Evolutionary conservation across 257 asterid species (phyloP), one percentile per base, ranked within the genome.

Genomic region (Craterostigma plantagineum): DNA sequence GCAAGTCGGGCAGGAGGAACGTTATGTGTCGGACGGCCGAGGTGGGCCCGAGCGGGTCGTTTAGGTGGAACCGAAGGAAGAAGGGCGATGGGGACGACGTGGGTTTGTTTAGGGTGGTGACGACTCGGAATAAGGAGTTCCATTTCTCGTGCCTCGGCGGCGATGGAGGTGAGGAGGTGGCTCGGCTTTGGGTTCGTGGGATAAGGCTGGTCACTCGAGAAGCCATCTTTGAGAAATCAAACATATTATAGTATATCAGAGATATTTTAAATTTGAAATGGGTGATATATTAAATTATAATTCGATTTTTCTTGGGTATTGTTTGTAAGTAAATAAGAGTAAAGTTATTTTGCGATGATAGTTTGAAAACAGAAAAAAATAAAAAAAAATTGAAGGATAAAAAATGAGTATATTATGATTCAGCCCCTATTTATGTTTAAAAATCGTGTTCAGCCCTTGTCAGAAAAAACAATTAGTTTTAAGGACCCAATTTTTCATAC

Each of bases 121-220:
- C 92, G 3, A 63, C 69, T 1, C 67, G 68, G 69, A 70, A 70
- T 40, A 62, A 52, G 54, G 93, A 76, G 18, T 50, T 70, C n/a
- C 93, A 76, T 68, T 79, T 79, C 59, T 73, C 67, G 14, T 76
- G 93, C 42, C 61, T 55, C 3, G 87, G 74, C 50, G 92, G 76
- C 11, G 18, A 13, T 18, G n/a, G n/a, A n/a, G n/a, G n/a, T n/a
- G n/a, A n/a, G n/a, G 84, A 75, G 50, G 46, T 43, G 62, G 87
- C 92, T 3, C 41, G 61, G 59, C 17, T 79, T 58, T 79, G 92
- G 92, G 83, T 67, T 13, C 64, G 83, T 56, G 90, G 92, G 36
- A 75, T 76, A 53, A 50, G 67, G 63, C 45, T 76, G 48, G 70
- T 76, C 18, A 79, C 84, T n/a, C 37, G 68, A 42, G 77, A 76